Evolutionary conservation across 2,329 filamentous ascomycete genomes (phyloP).

Genomic region (Exserohilum turcica): DNA sequence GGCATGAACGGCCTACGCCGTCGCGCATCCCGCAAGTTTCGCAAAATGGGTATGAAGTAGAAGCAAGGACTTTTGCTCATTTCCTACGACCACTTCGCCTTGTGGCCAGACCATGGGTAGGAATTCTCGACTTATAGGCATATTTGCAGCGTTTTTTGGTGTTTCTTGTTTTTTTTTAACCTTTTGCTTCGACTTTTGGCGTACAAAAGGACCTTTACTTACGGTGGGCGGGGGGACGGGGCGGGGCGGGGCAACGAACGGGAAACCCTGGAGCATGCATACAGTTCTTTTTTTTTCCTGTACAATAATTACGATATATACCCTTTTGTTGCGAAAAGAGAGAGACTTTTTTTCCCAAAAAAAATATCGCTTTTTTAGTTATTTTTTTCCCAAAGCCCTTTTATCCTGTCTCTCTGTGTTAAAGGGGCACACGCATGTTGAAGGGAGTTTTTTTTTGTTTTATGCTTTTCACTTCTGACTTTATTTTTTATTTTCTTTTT

Average conservation of each 20-base stretch:
- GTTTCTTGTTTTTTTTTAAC: no score
- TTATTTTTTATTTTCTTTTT: no score
- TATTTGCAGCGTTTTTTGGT: constrained; percentile 10
- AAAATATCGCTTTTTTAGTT: no score
- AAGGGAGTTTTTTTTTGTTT: no score
- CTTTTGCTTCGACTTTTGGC: not conserved
- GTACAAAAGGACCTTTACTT: not conserved
- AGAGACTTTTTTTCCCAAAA: no score
- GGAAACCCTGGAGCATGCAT: not conserved
- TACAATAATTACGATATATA: constrained; percentile 30
- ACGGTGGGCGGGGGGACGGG: no score
- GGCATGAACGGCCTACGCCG: constrained; percentile 28
- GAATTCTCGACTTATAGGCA: not conserved
- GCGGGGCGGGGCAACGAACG: not conserved
- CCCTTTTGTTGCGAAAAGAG: constrained; percentile 25
- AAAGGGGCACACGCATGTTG: no score
- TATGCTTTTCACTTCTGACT: no score
- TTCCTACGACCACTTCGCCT: not conserved
- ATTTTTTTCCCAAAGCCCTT: no score
- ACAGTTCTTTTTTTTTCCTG: constrained; percentile 13
- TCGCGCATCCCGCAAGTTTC: constrained; percentile 31
- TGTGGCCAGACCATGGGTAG: not conserved
- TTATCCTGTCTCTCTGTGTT: no score
- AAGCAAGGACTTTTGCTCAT: constrained; percentile 1
- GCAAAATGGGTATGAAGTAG: constrained; percentile 27